These are phyloP conservation scores for Bondarzewia mesenterica DNA, from an alignment of 1,284 basidiomycete genomes.

Conservation along the genomic window DNA sequence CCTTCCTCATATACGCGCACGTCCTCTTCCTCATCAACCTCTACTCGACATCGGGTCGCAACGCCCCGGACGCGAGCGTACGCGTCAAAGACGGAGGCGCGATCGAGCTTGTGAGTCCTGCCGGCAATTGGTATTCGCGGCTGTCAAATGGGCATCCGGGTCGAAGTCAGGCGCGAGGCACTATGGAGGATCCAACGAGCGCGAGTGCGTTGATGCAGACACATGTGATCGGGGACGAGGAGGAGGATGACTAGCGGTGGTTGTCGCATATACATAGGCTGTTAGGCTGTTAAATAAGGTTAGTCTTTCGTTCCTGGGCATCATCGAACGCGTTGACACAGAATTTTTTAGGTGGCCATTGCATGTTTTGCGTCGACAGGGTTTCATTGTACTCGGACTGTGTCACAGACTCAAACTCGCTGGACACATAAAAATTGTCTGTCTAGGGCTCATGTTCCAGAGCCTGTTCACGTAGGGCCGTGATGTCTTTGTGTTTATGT, in stretches of 20 bases:
- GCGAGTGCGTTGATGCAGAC: not conserved
- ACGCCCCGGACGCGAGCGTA: constrained; percentile 27
- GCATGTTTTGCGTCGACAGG: too few relatives aligned
- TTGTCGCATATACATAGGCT: not conserved
- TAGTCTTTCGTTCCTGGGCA: too few relatives aligned
- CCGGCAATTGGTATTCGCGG: constrained; percentile 11
- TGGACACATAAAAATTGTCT: too few relatives aligned
- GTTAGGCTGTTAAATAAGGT: too few relatives aligned
- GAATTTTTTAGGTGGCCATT: too few relatives aligned
- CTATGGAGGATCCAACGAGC: not conserved
- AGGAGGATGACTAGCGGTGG: not conserved
- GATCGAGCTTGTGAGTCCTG: constrained; percentile 24
- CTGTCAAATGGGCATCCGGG: not conserved
- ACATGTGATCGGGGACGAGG: constrained; percentile 3
- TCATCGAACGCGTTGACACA: too few relatives aligned
- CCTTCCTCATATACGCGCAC: constrained; percentile 49
- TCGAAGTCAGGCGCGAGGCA: not conserved
- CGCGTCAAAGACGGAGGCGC: constrained; percentile 12
- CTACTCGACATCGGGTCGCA: constrained; percentile 53
- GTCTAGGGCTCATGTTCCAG: too few relatives aligned
- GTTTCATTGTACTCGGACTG: too few relatives aligned
- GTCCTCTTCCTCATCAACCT: constrained; percentile 52
- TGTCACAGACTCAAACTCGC: too few relatives aligned
- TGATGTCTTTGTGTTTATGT: too few relatives aligned
- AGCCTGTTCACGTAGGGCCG: too few relatives aligned